Evolutionary conservation across 805 yeast species (phyloP), one percentile per base, ranked within the genome.

Genomic region (Kazachstania taianensis): DNA sequence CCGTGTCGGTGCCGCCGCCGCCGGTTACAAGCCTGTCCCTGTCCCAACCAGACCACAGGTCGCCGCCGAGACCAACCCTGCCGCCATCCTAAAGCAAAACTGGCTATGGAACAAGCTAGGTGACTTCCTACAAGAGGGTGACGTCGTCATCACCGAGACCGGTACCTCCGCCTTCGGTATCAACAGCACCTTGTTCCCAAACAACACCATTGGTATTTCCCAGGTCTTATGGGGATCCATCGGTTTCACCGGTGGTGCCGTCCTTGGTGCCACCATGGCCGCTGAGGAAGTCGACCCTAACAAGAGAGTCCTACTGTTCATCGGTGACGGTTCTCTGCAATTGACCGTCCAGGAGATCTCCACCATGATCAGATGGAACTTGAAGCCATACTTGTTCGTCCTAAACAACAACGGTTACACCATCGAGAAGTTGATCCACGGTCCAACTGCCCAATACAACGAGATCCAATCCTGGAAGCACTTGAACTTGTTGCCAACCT

Each of bases 211-310:
- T 7, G 37, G 37, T 35, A 35, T 35, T 10, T 22, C 28, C 14
- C 37, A 35, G 28, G 37, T 35, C 9, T 23, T 35, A 35, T 35
- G 37, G 37, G 37, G 37, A 15, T 35, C 37, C 24, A 35, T 35
- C 23, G 37, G 37, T 16, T 35, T 35, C 32, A 30, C 37, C 20
- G 37, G 37, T 22, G 37, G 37, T 35, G 37, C 37, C 28, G 37
- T 35, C 14, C 14, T 30, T 9, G 37, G 37, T 35, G 37, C 37
- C 23, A 9, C 37, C 1, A 22, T 35, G 13, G 37, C 37, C 20
- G 37, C 37, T 29, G 33, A 35, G 19, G 37, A 35, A 28, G 18
- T 35, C 23, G 37, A 35, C 30, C 37, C 37, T 23, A 35, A 35
- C 16, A 35, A 19, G 14, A 35, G 37, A 35, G 37, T 35, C 15